These are phyloP conservation scores for Yamadazyma sp. DNA, from an alignment of 805 yeast genomes.

Conservation along the genomic window DNA sequence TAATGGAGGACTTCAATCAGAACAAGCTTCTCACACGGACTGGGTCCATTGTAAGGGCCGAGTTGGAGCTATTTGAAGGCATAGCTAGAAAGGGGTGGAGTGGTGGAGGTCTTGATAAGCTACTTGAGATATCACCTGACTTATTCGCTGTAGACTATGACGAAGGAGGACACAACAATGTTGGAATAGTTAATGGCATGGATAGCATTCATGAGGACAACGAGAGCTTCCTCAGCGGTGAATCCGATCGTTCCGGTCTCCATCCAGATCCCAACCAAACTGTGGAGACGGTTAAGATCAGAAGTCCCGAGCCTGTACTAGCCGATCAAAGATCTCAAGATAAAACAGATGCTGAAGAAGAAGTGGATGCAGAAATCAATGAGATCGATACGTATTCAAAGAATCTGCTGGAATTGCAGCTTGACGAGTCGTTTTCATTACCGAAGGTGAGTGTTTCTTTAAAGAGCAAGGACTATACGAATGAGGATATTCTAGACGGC, in stretches of 20 bases:
- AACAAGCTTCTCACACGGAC: slow-evolving; percentile 51
- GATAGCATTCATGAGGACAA: slow-evolving; percentile 10
- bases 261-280: slow-evolving; percentile 8
- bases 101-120: slow-evolving; percentile 80
- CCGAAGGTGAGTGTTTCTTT: slow-evolving; percentile 41
- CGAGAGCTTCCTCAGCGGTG: slow-evolving; percentile 3
- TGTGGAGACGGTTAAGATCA: slow-evolving; percentile 12
- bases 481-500: slow-evolving; percentile 3
- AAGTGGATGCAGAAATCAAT: too few species aligned
- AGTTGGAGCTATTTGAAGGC: slow-evolving; percentile 76
- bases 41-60: slow-evolving; percentile 71
- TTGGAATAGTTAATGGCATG: slow-evolving; percentile 2
- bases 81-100: slow-evolving; percentile 84
- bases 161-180: slow-evolving; percentile 26
- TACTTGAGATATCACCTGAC: slow-evolving; percentile 64
- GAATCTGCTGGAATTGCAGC: slow-evolving; percentile 4
- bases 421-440: slow-evolving; percentile 53
- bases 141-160: slow-evolving; percentile 23
- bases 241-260: not conserved
- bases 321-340: too few species aligned
- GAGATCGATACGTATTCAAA: not conserved
- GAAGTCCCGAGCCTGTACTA: too few species aligned
- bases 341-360: too few species aligned
- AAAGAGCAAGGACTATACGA: slow-evolving; percentile 2
- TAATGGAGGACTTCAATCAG: slow-evolving; percentile 60